Evolutionary conservation across 2,329 filamentous ascomycete genomes (phyloP), one percentile per base, ranked within the genome.

Genomic region (Beauveria scarabaeidicola): DNA sequence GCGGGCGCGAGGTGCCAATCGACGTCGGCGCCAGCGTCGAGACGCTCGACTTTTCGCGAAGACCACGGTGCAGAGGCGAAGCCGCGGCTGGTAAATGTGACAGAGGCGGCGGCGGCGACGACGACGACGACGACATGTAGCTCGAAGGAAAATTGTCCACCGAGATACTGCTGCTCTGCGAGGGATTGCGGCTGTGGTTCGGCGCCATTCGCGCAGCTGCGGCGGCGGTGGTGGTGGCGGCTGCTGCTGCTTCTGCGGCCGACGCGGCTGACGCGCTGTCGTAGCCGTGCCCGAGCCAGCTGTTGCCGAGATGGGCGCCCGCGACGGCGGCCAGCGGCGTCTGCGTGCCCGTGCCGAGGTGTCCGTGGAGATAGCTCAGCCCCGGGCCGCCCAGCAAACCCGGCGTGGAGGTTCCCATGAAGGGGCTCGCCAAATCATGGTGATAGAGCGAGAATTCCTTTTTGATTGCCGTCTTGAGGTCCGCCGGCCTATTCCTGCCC

Each of bases 291-390:
- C 67, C 69, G 67, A 72, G 69, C 73, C 73, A 75, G 63, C 65
- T 69, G 65, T 69, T 72, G 27, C 70, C 69, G 50, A 74, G 66
- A 50, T 77, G 75, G 27, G 87, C 88, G 44, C 89, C 88, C 21
- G 89, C 89, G 52, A 92, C 87, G 53, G 89, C 89, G 7, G 90
- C 89, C 32, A 93, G 79, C 47, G 90, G 90, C 27, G 90, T 93
- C 63, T 90, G 87, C 13, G 88, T 85, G 27, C 90, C 90, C 52
- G 88, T 89, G 9, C 85, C 83, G 5, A 93, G 78, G 64, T 91
- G 89, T 19, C 88, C 84, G 70, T 92, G 89, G 68, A 94, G 93
- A 72, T 93, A 94, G 70, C 87, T 87, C 66, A 93, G 79, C 66
- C 90, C 91, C 11, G 88, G 87, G 32, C 87, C 88, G 60, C 89